phyloP scores from a whole-genome alignment of 257 asterid genomes.

The Perilla frutescens region DNA sequence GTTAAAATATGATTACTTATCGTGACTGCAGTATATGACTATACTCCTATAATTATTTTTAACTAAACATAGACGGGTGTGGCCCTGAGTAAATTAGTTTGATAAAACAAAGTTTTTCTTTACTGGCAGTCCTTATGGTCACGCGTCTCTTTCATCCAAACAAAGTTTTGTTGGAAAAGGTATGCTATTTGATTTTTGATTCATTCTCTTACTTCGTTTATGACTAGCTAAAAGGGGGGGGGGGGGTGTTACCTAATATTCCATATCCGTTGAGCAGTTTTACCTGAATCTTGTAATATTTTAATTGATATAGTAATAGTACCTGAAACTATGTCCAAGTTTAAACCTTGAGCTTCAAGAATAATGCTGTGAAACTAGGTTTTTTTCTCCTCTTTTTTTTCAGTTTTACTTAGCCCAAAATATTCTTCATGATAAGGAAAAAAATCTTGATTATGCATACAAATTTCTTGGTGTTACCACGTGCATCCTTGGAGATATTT shows the following conservation, averaged over 20 bases:
- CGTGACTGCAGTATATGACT: no score
- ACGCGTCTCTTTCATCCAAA: slow-evolving; percentile 76
- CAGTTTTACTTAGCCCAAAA: no score
- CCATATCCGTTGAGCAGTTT: slow-evolving; percentile 25
- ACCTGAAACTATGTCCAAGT: slow-evolving; percentile 23
- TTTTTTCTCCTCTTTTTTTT: no score
- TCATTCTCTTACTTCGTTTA: slow-evolving; percentile 20
- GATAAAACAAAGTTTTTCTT: slow-evolving; percentile 58
- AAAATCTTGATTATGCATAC: background rate
- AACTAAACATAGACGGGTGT: slow-evolving; percentile 35
- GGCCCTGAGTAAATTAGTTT: slow-evolving; percentile 38
- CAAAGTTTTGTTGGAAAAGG: slow-evolving; percentile 91
- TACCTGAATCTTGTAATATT: slow-evolving; percentile 16
- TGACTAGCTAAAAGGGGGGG: slow-evolving; percentile 26
- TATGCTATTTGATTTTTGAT: slow-evolving; percentile 51
- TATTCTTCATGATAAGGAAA: background rate
- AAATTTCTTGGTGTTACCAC: slow-evolving; percentile 1
- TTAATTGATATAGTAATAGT: slow-evolving; percentile 21
- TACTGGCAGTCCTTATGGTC: slow-evolving; percentile 95
- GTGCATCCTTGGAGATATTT: slow-evolving; percentile 12
- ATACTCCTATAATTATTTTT: no score
- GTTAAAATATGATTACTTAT: no score
- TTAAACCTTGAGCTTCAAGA: slow-evolving; percentile 16
- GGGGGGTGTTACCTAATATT: slow-evolving; percentile 17
- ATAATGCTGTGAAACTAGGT: slow-evolving; percentile 28